Evolutionary conservation across 1,284 basidiomycete genomes (phyloP), one percentile per base, ranked within the genome.

Genomic region (Ustilago cynodontis): DNA sequence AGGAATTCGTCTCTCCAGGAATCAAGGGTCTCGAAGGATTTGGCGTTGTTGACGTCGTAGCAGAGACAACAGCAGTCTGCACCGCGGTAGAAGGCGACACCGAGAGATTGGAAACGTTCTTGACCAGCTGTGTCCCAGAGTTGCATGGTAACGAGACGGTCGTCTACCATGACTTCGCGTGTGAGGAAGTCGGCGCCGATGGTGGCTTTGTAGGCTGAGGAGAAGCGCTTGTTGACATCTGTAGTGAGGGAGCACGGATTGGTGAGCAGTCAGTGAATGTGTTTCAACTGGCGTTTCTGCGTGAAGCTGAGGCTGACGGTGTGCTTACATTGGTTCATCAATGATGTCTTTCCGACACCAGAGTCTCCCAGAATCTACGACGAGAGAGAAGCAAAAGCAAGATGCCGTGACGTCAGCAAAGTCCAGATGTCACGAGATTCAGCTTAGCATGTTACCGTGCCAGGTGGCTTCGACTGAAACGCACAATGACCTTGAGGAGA

Each of bases 111-210:
- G 90, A 99, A 99, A 59, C 96, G 93, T 87, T 99, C 96, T 88
- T 99, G 96, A 35, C 97, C 97, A 11, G 97, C 97, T 49, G 97
- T 99, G 86, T 99, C 97, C 97, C 97, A 99, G 59, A 99, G 89
- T 71, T 83, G 96, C 95, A 99, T 98, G 16, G 97, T 99, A 60
- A 99, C 97, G 59, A 96, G 90, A 57, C 95, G 91, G 88, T 98
- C 97, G 84, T 99, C 97, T 39, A 98, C 95, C 90, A 98, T 94
- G 65, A 99, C 93, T 88, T 99, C 97, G 88, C 98, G 95, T 63
- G 97, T 99, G 80, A 99, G 89, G 56, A 86, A 87, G 78, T 88
- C 87, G 31, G 87, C 87, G 24, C 86, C 87, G 69, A 87, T 87
- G 43, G 84, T 84, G 24, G 82, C 85, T 89, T 99, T 99, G 91